phyloP scores from a whole-genome alignment of 805 yeast genomes.

The Candida lessepsii region DNA sequence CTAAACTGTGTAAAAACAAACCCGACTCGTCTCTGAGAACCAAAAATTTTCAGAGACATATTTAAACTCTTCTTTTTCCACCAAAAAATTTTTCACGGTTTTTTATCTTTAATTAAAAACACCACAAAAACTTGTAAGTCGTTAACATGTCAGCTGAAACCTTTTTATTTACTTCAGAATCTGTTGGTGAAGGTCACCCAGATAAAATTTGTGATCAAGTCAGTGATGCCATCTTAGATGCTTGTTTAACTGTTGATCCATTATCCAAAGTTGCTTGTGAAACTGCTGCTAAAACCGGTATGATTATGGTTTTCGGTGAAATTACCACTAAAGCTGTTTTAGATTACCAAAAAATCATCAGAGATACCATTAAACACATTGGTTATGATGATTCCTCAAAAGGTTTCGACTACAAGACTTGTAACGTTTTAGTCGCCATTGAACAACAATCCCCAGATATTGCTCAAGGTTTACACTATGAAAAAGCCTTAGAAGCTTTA shows the following conservation, averaged over 20 bases:
- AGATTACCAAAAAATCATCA: constrained; percentile 95
- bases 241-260: constrained; percentile 94
- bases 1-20: neutral
- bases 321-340: constrained; percentile 94
- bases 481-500: constrained; percentile 90
- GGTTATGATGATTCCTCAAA: constrained; percentile 95
- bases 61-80: constrained; percentile 5
- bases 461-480: constrained; percentile 98
- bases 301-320: constrained; percentile 99
- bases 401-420: constrained; percentile 99
- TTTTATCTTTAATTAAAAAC: constrained; percentile 3
- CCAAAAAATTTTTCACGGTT: constrained; percentile 7
- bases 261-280: constrained; percentile 99
- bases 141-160: constrained; percentile 15
- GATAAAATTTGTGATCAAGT: constrained; percentile 98
- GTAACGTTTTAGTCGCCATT: constrained; percentile 97
- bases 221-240: constrained; percentile 96
- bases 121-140: constrained; percentile 3
- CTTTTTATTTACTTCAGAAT: constrained; percentile 77
- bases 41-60: constrained; percentile 5
- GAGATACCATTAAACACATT: constrained; percentile 97
- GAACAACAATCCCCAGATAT: constrained; percentile 99
- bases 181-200: constrained; percentile 94
- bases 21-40: neutral
- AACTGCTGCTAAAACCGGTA: constrained; percentile 98